Conservation (phyloP, 768 basidiomycete genomes). For the Collybia nuda region DNA sequence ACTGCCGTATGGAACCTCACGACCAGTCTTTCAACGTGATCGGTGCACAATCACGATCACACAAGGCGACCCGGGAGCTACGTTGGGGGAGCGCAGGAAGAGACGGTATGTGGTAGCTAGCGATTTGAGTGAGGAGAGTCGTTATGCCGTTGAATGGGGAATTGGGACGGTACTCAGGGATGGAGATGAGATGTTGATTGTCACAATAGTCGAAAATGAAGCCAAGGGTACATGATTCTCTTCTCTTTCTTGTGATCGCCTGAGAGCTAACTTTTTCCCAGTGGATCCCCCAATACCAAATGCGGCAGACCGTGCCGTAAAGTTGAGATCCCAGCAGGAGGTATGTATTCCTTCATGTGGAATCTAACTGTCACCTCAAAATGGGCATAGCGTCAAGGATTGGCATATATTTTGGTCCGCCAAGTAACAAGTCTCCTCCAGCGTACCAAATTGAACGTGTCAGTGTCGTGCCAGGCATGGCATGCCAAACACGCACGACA, state of each 20-base stretch:
- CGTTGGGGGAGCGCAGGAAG: conserved; percentile 52
- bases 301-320: conserved; percentile 70
- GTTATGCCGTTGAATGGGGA: conserved; percentile 97
- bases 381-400: conserved; percentile 70
- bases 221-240: conserved; percentile 60
- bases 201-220: conserved; percentile 92
- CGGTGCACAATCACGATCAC: conserved; percentile 87
- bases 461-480: conserved; percentile 90
- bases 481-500: conserved; percentile 95
- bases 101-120: conserved; percentile 87
- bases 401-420: conserved; percentile 85
- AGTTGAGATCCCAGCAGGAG: conserved; percentile 90
- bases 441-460: conserved; percentile 85
- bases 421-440: conserved; percentile 90
- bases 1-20: conserved; percentile 62
- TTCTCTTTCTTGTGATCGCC: not conserved
- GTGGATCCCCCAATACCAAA: conserved; percentile 73
- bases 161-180: conserved; percentile 94
- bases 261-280: conserved; percentile 19
- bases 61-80: conserved; percentile 77
- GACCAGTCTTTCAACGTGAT: conserved; percentile 88
- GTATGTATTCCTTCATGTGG: conserved; percentile 35
- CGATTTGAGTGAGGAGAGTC: conserved; percentile 91
- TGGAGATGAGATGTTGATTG: conserved; percentile 91
- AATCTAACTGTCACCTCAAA: conserved; percentile 6